Evolutionary conservation across 1,284 basidiomycete species (phyloP).

Genomic region (Cryptococcus hybrid): DNA sequence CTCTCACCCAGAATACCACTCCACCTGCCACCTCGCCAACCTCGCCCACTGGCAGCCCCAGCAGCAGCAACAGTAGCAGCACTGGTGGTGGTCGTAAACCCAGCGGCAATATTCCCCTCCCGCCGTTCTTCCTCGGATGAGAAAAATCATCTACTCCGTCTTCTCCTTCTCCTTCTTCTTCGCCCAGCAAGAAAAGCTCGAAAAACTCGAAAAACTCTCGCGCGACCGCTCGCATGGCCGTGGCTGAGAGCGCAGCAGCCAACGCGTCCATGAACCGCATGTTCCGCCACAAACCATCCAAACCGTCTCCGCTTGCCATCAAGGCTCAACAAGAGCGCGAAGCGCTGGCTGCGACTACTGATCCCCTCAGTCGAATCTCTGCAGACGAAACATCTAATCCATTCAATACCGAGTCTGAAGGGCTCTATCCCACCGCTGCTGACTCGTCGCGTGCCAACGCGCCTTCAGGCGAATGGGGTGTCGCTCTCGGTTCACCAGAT

Average conservation of each 20-base stretch:
- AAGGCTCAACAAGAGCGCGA: slow-evolving; percentile 12
- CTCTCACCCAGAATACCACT: neutral
- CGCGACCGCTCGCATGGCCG: slow-evolving; percentile 30
- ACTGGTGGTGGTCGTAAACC: neutral
- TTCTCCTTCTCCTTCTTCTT: neutral
- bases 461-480: slow-evolving; percentile 38
- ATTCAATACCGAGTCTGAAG: slow-evolving; percentile 1
- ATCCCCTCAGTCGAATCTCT: no score
- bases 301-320: slow-evolving; percentile 44
- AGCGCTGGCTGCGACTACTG: neutral
- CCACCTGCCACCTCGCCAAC: neutral
- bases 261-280: slow-evolving; percentile 22
- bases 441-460: neutral
- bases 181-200: neutral
- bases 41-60: neutral
- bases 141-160: neutral
- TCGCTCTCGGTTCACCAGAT: slow-evolving; percentile 29
- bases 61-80: neutral
- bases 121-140: neutral
- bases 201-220: neutral
- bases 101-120: neutral
- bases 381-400: neutral
- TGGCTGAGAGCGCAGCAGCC: slow-evolving; percentile 36
- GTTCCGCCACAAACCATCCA: slow-evolving; percentile 39
- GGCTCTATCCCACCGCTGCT: slow-evolving; percentile 1